phyloP scores from a whole-genome alignment of 2,329 filamentous ascomycete genomes.

The Microdochium trichocladiopsis region DNA sequence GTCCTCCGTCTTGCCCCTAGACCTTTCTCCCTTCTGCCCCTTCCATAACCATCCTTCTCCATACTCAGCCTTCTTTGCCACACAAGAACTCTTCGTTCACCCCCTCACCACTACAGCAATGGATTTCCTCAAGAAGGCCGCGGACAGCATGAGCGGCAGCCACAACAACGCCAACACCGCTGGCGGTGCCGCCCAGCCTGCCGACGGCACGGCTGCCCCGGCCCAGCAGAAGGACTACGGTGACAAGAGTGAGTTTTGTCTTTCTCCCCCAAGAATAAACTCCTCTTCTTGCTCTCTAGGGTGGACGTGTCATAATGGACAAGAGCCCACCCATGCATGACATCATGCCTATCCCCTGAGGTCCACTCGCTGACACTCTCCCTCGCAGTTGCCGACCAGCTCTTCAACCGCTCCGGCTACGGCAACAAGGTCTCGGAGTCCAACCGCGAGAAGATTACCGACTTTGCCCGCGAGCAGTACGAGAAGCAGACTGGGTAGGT shows the following conservation, averaged over 20 bases:
- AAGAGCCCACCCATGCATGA: conserved; percentile 4
- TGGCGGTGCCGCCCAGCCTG: background rate
- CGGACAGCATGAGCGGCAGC: conserved; percentile 7
- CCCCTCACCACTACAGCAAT: conserved; percentile 6
- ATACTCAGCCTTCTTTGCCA: background rate
- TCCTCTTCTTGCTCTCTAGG: background rate
- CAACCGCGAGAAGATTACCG: conserved; percentile 24
- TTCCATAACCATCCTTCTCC: background rate
- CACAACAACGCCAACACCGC: conserved; percentile 1
- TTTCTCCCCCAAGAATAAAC: background rate
- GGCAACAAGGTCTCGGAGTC: conserved; percentile 7
- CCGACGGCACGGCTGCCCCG: background rate
- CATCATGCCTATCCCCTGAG: conserved; percentile 9
- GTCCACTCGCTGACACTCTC: conserved; percentile 8
- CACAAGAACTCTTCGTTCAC: background rate
- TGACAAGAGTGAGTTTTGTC: conserved; percentile 19
- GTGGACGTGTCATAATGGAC: too few species aligned
- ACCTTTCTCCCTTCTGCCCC: background rate
- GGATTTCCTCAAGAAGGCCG: conserved; percentile 21
- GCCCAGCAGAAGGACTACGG: conserved; percentile 21
- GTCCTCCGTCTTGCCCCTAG: background rate
- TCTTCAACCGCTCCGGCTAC: conserved; percentile 17
- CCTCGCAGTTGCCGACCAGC: conserved; percentile 16
- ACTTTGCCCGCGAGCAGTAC: conserved; percentile 20
- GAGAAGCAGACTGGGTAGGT: conserved; percentile 30